Evolutionary conservation across 495 filamentous ascomycete genomes (phyloP), one percentile per base, ranked within the genome.

Genomic region (Neohortaea acidophila): DNA sequence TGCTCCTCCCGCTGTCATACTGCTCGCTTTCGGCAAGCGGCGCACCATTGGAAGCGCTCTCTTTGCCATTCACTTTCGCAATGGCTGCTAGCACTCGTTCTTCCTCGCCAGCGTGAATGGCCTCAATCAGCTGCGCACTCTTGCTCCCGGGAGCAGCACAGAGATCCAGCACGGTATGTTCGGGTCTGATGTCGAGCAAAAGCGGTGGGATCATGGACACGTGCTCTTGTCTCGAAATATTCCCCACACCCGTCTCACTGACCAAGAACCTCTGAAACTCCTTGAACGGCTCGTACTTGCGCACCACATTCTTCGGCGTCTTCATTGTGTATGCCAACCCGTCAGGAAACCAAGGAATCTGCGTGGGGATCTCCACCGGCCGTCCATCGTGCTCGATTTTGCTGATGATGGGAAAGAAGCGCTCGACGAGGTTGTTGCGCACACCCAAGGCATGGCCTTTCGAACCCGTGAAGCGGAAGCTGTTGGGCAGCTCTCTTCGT

Each of bases 181-280:
- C 83, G 14, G 91, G 84, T 36, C 72, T 71, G 21, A 93, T 60
- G 53, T 94, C 87, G 70, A 96, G 81, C 41, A 96, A 63, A 35
- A 96, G 73, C 17, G 91, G 91, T 18, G 89, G 89, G 45, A 97
- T 94, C 89, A 97, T 97, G 66, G 82, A 91, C 44, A 97, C 89
- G 15, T 87, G 74, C 62, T 97, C 89, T 59, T 97, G 89, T 49
- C 89, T 72, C 58, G 78, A 91, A 54, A 97, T 96, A 54, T 96
- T 97, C 52, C 89, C 89, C 36, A 94, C 82, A 31, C 79, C 84
- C 9, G 89, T 94, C 65, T 97, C 89, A 19, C 85, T 86, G 17
- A 97, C 89, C n/a, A 97, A 64, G 66, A 92, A 97, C 55, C 89
- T 91, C 59, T 97, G 89, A 59, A 97, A 96, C 12, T 79, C 79